Base-by-base conservation (phyloP, 495 filamentous ascomycete genomes). In the Talaromyces adpressus region DNA sequence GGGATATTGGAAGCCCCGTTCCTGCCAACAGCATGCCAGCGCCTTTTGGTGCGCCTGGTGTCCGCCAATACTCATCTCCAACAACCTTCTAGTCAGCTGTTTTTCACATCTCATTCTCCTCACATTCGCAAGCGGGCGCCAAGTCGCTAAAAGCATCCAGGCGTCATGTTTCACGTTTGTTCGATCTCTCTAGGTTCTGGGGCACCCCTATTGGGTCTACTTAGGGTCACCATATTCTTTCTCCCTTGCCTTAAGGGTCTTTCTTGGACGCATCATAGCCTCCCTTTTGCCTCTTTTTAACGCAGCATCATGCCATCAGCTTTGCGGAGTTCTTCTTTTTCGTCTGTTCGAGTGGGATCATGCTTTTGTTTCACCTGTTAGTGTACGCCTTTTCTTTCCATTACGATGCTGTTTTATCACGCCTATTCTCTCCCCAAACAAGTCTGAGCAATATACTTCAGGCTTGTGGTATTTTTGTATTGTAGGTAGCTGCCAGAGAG, bases 1-100 rank as follows among this genome's bases (percentile, higher is more conserved):
- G 78, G 41, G 81, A 84, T 64, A 82, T 83, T 54, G 81, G 81
- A 36, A 83, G 80, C 64, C 81, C 81, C 3, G 63, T 82, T 41
- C 72, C 75, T 23, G 71, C 71, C 18, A 77, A 73, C 41, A 77
- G 75, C 64, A 66, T 80, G 54, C 78, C 78, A 14, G 72, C 73
- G 12, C 34, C 39, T 18, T 78, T 81, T 64, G 76, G 77, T 60
- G 66, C 71, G 3, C 74, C 77, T n/a, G 73, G 72, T 32, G 69
- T 77, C 36, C 75, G 77, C 29, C 75, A 78, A 62, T 77, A 71
- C 61, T 77, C 78, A 52, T 75, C 77, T 57, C 68, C 72, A 29
- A 70, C 74, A 57, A 72, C 75, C 54, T 70, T 79, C 62, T 79
- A 73, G 65, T 22, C 23, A 34, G 16, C 30, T 1, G 29, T 23